Evolutionary conservation across 768 basidiomycete species (phyloP).

Genomic region (Leccinum uliginosum): DNA sequence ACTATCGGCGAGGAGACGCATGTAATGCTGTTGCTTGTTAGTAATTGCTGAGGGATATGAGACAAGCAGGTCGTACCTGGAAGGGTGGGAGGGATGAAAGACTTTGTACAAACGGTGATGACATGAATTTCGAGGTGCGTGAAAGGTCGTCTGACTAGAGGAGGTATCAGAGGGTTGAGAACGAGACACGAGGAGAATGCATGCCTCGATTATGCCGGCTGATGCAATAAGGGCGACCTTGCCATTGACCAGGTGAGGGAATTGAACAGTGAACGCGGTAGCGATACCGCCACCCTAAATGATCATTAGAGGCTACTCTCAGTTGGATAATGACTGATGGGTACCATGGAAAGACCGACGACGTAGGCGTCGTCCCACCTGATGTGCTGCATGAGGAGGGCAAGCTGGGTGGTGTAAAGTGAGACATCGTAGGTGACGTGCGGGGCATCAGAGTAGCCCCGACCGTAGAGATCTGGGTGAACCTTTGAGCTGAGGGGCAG

Average conservation of each 20-base stretch:
- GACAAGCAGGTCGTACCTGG: constrained; percentile 40
- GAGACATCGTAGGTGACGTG: constrained; percentile 59
- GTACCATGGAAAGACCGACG: constrained; percentile 74
- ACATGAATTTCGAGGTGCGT: constrained; percentile 73
- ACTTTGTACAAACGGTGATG: constrained; percentile 67
- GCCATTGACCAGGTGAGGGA: constrained; percentile 65
- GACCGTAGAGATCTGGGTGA: constrained; percentile 66
- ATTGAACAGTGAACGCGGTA: constrained; percentile 63
- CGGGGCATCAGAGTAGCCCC: constrained; percentile 81
- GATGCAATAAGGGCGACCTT: constrained; percentile 65
- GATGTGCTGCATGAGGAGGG: constrained; percentile 74
- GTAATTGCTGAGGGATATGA: neutral
- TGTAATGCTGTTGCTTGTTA: constrained; percentile 38
- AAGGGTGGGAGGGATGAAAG: constrained; percentile 59
- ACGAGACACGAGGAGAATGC: neutral
- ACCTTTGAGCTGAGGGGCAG: constrained; percentile 1
- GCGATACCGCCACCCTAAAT: constrained; percentile 69
- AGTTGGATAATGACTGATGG: neutral
- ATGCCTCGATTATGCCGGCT: constrained; percentile 65
- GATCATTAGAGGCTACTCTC: neutral
- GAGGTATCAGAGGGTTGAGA: neutral
- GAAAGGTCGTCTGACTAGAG: constrained; percentile 62
- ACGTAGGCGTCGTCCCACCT: constrained; percentile 65
- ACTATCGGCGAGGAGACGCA: constrained; percentile 45
- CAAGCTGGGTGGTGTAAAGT: constrained; percentile 74